Evolutionary conservation across 768 basidiomycete species (phyloP).

Genomic region (Hericium rajendrae): DNA sequence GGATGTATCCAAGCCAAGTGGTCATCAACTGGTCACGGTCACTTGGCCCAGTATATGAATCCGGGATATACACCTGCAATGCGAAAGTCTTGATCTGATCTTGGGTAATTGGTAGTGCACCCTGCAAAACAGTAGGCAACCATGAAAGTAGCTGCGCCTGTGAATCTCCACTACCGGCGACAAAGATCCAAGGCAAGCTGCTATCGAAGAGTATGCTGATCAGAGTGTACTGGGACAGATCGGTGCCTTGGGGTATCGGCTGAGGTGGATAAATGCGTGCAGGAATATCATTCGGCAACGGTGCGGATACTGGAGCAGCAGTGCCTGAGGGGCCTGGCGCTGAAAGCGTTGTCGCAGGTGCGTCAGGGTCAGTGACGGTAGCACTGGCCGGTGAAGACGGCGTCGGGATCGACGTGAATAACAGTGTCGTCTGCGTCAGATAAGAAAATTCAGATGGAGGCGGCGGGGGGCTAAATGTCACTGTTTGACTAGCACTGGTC

Average conservation of each 20-base stretch:
- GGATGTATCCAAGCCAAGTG: constrained; percentile 65
- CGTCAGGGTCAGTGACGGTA: constrained; percentile 31
- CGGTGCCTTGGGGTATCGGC: constrained; percentile 15
- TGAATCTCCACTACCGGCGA: constrained; percentile 45
- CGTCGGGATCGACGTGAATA: constrained; percentile 18
- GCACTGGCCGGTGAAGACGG: constrained; percentile 3
- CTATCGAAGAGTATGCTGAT: constrained; percentile 59
- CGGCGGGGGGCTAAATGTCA: constrained; percentile 15
- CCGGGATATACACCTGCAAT: constrained; percentile 62
- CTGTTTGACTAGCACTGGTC: constrained; percentile 7
- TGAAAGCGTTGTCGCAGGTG: constrained; percentile 21
- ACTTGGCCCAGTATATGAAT: constrained; percentile 34
- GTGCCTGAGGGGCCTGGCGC: constrained; percentile 8
- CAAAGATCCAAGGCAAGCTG: constrained; percentile 59
- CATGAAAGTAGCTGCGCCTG: constrained; percentile 72
- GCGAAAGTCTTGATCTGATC: constrained; percentile 39
- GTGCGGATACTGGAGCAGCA: constrained; percentile 16
- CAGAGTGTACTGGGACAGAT: constrained; percentile 32
- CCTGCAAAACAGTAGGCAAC: constrained; percentile 42
- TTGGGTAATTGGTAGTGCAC: constrained; percentile 33
- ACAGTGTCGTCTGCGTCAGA: constrained; percentile 26
- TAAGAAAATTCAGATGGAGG: constrained; percentile 25
- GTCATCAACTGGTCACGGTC: constrained; percentile 53
- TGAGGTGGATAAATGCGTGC: constrained; percentile 41
- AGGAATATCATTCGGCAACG: constrained; percentile 56